Evolutionary conservation across 2,329 filamentous ascomycete species (phyloP).

Genomic region (Beauveria sp.): DNA sequence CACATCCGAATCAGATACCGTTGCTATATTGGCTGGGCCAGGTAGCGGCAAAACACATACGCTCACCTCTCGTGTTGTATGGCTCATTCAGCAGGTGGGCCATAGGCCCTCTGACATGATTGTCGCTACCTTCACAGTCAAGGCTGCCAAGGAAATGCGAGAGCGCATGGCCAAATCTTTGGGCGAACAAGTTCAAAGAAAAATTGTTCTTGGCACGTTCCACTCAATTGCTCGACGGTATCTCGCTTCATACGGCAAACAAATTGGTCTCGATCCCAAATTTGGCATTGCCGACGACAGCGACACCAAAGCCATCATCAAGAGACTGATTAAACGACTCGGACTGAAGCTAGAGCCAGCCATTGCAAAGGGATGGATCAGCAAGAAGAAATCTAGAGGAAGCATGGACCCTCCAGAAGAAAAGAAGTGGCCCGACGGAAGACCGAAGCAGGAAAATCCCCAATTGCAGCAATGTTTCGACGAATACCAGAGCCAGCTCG

Average conservation of each 20-base stretch:
- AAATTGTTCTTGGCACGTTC: conserved; percentile 84
- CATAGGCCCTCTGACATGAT: conserved; percentile 80
- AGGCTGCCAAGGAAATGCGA: conserved; percentile 90
- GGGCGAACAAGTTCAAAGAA: conserved; percentile 66
- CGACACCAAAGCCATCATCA: conserved; percentile 73
- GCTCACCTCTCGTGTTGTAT: conserved; percentile 83
- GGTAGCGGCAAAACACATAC: conserved; percentile 91
- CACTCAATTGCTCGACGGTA: conserved; percentile 88
- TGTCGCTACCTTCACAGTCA: conserved; percentile 95
- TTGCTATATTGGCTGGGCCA: conserved; percentile 60
- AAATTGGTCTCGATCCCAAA: conserved; percentile 72
- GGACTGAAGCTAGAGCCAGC: conserved; percentile 61
- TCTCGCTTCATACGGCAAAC: conserved; percentile 71
- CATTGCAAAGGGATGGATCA: conserved; percentile 67
- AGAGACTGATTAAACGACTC: conserved; percentile 72
- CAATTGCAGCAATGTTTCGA: conserved; percentile 62
- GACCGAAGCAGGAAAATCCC: conserved; percentile 31
- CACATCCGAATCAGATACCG: conserved; percentile 42
- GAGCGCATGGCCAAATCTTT: conserved; percentile 74
- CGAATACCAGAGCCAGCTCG: conserved; percentile 71
- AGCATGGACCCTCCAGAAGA: conserved; percentile 26
- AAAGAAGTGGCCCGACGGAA: conserved; percentile 26
- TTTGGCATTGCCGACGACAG: conserved; percentile 86
- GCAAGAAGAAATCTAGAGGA: conserved; percentile 54
- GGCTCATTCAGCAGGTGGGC: conserved; percentile 66